Evolutionary conservation across 2,329 filamentous ascomycete species (phyloP).

Genomic region (Leptographium lundbergii): DNA sequence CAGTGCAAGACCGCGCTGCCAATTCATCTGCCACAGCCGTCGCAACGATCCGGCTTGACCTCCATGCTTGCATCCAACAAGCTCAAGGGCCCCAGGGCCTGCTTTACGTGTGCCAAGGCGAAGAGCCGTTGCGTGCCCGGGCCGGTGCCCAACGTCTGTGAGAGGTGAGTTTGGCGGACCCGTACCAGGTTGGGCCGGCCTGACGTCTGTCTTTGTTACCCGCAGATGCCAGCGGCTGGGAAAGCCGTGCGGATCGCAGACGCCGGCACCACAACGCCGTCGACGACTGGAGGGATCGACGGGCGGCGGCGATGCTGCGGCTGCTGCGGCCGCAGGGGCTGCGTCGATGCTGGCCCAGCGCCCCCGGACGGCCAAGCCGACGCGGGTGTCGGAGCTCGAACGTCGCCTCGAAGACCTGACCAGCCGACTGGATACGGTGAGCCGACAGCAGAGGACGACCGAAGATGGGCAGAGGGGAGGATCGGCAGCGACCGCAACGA

Average conservation of each 20-base stretch:
- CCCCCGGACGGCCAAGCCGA: conserved; percentile 18
- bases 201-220: background rate
- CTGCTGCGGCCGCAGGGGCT: background rate
- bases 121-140: conserved; percentile 36
- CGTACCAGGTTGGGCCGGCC: background rate
- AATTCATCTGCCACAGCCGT: background rate
- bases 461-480: conserved; percentile 7
- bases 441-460: conserved; percentile 4
- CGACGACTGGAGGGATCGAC: conserved; percentile 22
- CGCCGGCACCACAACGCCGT: conserved; percentile 32
- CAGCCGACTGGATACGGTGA: conserved; percentile 25
- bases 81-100: conserved; percentile 33
- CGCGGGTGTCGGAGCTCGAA: conserved; percentile 37
- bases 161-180: conserved; percentile 24
- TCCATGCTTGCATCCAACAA: conserved; percentile 1
- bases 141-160: conserved; percentile 28
- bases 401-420: conserved; percentile 36
- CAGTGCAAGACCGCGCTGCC: too few species aligned
- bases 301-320: background rate
- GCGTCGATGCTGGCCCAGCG: background rate
- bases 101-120: conserved; percentile 37
- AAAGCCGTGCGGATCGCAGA: conserved; percentile 34
- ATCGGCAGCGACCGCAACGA: background rate
- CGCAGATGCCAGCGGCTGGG: conserved; percentile 34
- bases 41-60: background rate